phyloP scores from a whole-genome alignment of 257 asterid species.

The Thymus mandschuricus region DNA sequence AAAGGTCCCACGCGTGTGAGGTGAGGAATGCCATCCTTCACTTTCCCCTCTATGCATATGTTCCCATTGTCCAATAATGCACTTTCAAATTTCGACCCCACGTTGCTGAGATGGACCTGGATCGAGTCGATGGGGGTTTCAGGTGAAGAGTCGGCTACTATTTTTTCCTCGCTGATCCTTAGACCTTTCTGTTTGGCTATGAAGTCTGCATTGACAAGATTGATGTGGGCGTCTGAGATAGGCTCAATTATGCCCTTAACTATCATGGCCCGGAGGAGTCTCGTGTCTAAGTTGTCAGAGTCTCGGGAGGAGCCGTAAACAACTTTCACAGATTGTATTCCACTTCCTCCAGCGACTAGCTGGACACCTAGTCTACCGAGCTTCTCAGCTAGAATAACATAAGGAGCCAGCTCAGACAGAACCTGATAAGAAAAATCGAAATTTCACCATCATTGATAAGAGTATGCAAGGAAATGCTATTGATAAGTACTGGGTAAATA shows the following conservation, averaged over 20 bases:
- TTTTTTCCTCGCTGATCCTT: slow-evolving; percentile 83
- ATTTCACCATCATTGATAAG: not conserved
- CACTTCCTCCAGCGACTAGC: slow-evolving; percentile 88
- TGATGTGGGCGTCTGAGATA: slow-evolving; percentile 73
- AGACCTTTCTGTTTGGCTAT: slow-evolving; percentile 94
- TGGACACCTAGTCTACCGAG: slow-evolving; percentile 90
- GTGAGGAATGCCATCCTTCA: slow-evolving; percentile 81
- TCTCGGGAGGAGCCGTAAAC: slow-evolving; percentile 75
- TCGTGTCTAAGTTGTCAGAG: slow-evolving; percentile 89
- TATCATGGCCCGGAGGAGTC: slow-evolving; percentile 96
- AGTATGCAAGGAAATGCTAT: not conserved
- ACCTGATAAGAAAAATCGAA: slow-evolving; percentile 56
- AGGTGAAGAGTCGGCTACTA: slow-evolving; percentile 55
- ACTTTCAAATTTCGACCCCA: slow-evolving; percentile 74
- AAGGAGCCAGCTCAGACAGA: slow-evolving; percentile 86
- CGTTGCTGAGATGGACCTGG: slow-evolving; percentile 77
- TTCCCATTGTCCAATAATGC: slow-evolving; percentile 71
- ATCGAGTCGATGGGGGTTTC: slow-evolving; percentile 77
- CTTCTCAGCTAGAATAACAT: slow-evolving; percentile 85
- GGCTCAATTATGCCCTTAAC: slow-evolving; percentile 96
- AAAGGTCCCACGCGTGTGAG: slow-evolving; percentile 76
- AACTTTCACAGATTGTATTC: slow-evolving; percentile 83
- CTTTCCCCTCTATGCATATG: slow-evolving; percentile 77
- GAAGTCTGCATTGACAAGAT: slow-evolving; percentile 98
- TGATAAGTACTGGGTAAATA: not conserved